Percentiles rank a stretch among this genome's conserved stretches.
phyloP scores from a whole-genome alignment of 768 basidiomycete genomes.

The Naganishia friedmannii region DNA sequence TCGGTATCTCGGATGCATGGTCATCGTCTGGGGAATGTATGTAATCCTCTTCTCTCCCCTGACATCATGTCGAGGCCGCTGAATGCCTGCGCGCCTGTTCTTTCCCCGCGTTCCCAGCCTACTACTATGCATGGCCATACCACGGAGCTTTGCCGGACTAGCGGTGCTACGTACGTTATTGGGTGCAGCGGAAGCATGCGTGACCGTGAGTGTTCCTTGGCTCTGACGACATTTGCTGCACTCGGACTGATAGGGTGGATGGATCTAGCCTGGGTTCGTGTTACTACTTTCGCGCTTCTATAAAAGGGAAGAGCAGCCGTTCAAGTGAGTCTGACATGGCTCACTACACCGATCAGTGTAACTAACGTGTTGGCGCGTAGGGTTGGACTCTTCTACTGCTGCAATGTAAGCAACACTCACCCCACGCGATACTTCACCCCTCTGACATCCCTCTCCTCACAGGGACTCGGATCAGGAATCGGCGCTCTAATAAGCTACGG shows the following conservation, averaged over 20 bases:
- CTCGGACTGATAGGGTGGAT: too few species aligned
- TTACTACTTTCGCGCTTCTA: slow-evolving; percentile 38
- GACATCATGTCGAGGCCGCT: not conserved
- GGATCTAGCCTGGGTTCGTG: slow-evolving; percentile 41
- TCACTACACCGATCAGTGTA: too few species aligned
- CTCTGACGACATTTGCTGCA: not conserved
- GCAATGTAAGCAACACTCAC: slow-evolving; percentile 24
- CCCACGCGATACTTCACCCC: not conserved
- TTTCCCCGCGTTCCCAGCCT: slow-evolving; percentile 6
- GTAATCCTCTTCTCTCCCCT: not conserved
- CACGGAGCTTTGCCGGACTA: slow-evolving; percentile 33
- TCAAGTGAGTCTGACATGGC: slow-evolving; percentile 21
- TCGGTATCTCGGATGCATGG: slow-evolving; percentile 35
- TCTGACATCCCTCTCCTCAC: not conserved
- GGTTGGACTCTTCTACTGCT: slow-evolving; percentile 40
- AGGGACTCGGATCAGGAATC: slow-evolving; percentile 35
- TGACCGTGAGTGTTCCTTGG: slow-evolving; percentile 29
- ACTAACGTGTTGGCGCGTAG: slow-evolving; percentile 3
- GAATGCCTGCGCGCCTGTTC: too few species aligned
- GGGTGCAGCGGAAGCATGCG: slow-evolving; percentile 37
- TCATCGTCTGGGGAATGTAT: slow-evolving; percentile 39
- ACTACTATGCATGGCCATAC: slow-evolving; percentile 36
- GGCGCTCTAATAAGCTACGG: slow-evolving; percentile 43
- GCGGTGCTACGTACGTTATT: slow-evolving; percentile 33
- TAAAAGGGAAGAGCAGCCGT: slow-evolving; percentile 40